Conservation (phyloP, 1,139 yeast genomes). For the Yamadazyma songkhlaensis region DNA sequence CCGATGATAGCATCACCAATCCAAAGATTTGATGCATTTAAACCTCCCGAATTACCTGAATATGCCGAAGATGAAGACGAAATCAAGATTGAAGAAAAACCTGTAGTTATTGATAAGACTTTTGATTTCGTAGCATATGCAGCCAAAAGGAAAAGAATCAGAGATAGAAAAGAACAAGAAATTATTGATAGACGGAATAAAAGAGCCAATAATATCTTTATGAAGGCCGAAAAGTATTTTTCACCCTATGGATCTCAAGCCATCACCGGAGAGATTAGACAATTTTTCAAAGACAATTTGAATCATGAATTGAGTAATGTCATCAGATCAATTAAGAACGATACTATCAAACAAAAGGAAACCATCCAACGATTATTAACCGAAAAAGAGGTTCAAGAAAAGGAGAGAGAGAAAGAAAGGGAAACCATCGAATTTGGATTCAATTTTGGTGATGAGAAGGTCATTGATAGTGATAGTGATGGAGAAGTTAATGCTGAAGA, state of each 20-base stretch:
- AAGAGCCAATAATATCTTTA: conserved; percentile 33
- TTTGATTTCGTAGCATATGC: conserved; percentile 62
- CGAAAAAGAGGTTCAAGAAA: conserved; percentile 21
- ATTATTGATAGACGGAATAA: conserved; percentile 19
- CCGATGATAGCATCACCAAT: conserved; percentile 17
- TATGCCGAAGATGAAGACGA: conserved; percentile 16
- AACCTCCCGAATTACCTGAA: conserved; percentile 15
- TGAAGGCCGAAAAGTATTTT: conserved; percentile 45
- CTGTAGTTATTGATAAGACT: conserved; percentile 6
- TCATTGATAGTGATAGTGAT: conserved; percentile 14
- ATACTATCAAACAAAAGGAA: conserved; percentile 26
- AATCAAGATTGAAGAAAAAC: conserved; percentile 7
- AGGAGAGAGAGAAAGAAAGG: conserved; percentile 17
- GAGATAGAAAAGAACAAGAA: conserved; percentile 17
- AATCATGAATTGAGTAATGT: conserved; percentile 35
- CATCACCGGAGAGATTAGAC: conserved; percentile 24
- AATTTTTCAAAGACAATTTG: conserved; percentile 12
- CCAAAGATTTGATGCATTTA: conserved; percentile 12
- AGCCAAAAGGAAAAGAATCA: conserved; percentile 34
- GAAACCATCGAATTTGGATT: conserved; percentile 30
- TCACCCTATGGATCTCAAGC: conserved; percentile 34
- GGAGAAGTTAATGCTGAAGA: conserved; percentile 12
- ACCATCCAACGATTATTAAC: conserved; percentile 20
- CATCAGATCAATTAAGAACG: conserved; percentile 31
- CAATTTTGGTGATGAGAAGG: conserved; percentile 22